These are phyloP conservation scores for Magnolia officinalis DNA, from an alignment of 164 flowering plant species.

Conservation along the genomic window DNA sequence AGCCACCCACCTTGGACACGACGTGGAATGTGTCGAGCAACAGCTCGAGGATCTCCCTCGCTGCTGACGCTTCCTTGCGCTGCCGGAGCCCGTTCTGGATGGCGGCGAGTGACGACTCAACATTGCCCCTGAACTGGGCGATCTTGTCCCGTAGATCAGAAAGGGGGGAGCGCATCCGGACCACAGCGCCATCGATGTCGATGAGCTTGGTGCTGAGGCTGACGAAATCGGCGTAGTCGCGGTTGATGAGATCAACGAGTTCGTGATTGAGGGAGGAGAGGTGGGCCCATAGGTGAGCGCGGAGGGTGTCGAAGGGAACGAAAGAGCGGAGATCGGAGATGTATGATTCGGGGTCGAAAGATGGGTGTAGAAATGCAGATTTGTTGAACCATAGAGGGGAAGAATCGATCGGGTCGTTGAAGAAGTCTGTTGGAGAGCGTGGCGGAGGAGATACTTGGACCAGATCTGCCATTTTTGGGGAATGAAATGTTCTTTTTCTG, in stretches of 20 bases:
- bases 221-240: conserved; percentile 90
- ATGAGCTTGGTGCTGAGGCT: conserved; percentile 91
- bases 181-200: conserved; percentile 73
- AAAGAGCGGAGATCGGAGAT: conserved; percentile 89
- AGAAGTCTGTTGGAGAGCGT: conserved; percentile 42
- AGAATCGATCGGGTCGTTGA: conserved; percentile 74
- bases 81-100: conserved; percentile 59
- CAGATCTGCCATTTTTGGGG: conserved; percentile 4
- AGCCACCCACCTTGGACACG: conserved; percentile 70
- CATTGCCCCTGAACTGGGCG: conserved; percentile 25
- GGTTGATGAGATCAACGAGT: conserved; percentile 86
- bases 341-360: conserved; percentile 79
- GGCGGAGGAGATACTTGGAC: conserved; percentile 2
- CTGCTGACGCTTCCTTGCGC: conserved; percentile 67
- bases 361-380: conserved; percentile 47
- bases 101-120: conserved; percentile 25
- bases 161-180: conserved; percentile 92
- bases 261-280: conserved; percentile 76
- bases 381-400: conserved; percentile 89
- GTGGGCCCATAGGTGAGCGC: conserved; percentile 80
- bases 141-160: conserved; percentile 79
- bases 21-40: conserved; percentile 90
- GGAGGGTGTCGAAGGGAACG: conserved; percentile 88
- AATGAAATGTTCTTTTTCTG: not conserved
- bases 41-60: conserved; percentile 77